These are phyloP conservation scores for Fraxinus quadrangulata DNA, from an alignment of 257 asterid genomes.

Conservation along the genomic window DNA sequence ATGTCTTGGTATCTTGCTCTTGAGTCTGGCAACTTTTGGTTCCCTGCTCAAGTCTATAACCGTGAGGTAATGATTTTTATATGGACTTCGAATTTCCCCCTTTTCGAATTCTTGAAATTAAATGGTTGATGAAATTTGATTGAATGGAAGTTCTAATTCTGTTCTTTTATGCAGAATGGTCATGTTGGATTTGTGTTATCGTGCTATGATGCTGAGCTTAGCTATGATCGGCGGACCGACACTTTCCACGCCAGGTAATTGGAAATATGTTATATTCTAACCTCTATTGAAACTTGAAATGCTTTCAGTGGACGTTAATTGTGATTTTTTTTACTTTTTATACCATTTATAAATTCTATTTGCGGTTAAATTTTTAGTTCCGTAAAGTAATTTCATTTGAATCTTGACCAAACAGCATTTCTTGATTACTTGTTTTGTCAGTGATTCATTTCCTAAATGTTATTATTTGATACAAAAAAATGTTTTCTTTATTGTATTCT, in stretches of 20 bases:
- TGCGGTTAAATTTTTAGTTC: neutral
- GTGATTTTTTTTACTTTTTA: neutral
- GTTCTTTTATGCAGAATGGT: constrained; percentile 54
- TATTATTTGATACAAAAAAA: neutral
- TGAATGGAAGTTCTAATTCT: constrained; percentile 19
- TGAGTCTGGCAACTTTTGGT: constrained; percentile 77
- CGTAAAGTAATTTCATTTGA: neutral
- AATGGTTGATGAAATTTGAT: neutral
- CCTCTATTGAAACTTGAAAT: constrained; percentile 9
- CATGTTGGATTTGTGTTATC: constrained; percentile 73
- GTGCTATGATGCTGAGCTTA: constrained; percentile 73
- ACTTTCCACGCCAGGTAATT: constrained; percentile 69
- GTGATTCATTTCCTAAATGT: neutral
- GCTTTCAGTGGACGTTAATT: neutral
- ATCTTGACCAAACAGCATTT: constrained; percentile 1
- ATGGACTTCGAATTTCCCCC: neutral
- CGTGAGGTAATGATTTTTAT: constrained; percentile 59
- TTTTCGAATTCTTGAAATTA: constrained; percentile 10
- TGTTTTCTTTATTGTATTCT: neutral
- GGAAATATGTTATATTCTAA: constrained; percentile 2
- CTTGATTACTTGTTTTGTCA: constrained; percentile 3
- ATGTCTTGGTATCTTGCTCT: constrained; percentile 79
- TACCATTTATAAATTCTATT: neutral
- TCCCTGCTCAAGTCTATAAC: constrained; percentile 91
- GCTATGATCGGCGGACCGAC: constrained; percentile 53